phyloP scores from a whole-genome alignment of 148 eudicot species.

The Beta vulgaris region DNA sequence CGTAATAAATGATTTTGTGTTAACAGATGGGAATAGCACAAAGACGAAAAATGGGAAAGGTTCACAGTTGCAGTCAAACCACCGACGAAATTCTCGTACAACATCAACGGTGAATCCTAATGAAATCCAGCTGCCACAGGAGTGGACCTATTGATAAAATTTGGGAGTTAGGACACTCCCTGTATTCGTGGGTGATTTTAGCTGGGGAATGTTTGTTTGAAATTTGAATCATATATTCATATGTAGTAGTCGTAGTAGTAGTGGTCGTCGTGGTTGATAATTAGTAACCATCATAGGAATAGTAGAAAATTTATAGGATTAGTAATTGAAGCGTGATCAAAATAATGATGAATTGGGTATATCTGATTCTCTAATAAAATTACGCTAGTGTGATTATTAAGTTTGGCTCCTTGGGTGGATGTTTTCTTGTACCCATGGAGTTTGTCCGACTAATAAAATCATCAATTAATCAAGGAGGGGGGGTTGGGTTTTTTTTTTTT shows the following conservation, averaged over 20 bases:
- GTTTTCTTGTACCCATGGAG: slow-evolving; percentile 20
- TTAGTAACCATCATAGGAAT: too few relatives aligned
- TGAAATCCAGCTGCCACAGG: slow-evolving; percentile 29
- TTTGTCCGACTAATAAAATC: slow-evolving; percentile 16
- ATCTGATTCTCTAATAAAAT: background rate
- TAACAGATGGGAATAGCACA: slow-evolving; percentile 13
- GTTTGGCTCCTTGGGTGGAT: slow-evolving; percentile 22
- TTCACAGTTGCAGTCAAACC: slow-evolving; percentile 8
- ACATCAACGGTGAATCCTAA: background rate
- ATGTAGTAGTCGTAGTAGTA: too few relatives aligned
- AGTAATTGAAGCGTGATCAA: background rate
- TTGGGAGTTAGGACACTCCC: background rate
- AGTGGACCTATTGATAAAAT: slow-evolving; percentile 24
- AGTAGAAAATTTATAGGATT: background rate
- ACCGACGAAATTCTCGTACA: background rate
- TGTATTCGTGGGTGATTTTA: background rate
- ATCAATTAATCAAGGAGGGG: background rate
- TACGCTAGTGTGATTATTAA: slow-evolving; percentile 4
- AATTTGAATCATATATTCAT: too few relatives aligned
- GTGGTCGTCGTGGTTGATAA: too few relatives aligned
- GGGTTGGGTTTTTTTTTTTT: background rate
- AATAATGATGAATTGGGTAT: background rate
- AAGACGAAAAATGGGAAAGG: slow-evolving; percentile 23
- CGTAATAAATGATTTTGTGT: background rate
- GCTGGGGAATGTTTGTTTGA: background rate